phyloP scores from a whole-genome alignment of 148 eudicot species.

The Rhododendron williamsianum region DNA sequence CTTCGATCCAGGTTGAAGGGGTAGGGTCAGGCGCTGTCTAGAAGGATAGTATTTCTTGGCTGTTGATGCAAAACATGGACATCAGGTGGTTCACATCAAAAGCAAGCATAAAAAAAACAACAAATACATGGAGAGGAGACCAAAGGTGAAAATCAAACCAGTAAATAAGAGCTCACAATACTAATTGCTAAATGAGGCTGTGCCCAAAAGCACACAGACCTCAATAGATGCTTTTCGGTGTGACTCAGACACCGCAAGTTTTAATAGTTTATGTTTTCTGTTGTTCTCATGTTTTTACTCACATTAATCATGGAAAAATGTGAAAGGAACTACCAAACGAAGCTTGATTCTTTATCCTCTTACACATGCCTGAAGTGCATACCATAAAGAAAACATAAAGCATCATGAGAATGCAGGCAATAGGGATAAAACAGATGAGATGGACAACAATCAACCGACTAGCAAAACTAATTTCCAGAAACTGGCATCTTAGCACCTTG shows the following conservation, averaged over 20 bases:
- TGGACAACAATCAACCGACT: not conserved
- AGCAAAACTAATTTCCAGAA: not conserved
- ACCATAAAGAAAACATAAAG: not conserved
- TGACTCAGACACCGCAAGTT: not conserved
- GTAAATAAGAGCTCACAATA: not conserved
- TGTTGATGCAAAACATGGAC: conserved; percentile 26
- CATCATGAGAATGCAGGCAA: not conserved
- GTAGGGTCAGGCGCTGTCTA: conserved; percentile 90
- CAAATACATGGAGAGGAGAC: not conserved
- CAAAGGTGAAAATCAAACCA: conserved; percentile 3
- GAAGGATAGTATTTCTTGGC: conserved; percentile 91
- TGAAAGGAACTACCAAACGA: not conserved
- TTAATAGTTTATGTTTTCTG: not conserved
- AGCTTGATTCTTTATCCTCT: not conserved
- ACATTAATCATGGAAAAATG: not conserved
- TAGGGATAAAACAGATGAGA: not conserved
- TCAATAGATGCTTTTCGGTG: not conserved
- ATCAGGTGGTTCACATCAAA: conserved; percentile 11
- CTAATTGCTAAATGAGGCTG: not conserved
- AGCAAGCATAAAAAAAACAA: not conserved
- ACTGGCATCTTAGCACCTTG: not conserved
- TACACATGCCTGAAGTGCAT: not conserved
- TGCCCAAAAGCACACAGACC: not conserved
- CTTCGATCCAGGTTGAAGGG: conserved; percentile 68
- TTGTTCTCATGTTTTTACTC: not conserved